Conservation (phyloP, 2,329 filamentous ascomycete genomes). For the Fusarium oxysporum region DNA sequence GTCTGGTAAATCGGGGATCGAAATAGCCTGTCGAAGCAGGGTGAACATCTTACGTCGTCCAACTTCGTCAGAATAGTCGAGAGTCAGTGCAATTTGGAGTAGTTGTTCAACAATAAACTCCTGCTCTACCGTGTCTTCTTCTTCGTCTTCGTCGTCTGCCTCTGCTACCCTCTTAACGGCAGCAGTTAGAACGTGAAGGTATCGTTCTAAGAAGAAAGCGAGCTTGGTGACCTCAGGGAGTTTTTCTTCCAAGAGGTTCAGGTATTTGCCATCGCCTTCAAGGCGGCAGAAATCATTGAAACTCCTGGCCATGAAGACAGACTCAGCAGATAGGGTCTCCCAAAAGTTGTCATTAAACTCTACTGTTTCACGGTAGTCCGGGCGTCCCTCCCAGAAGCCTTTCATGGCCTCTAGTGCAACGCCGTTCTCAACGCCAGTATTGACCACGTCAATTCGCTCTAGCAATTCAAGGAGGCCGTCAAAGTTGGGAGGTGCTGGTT, state of each 20-base stretch:
- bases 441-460: slow-evolving; percentile 92
- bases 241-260: slow-evolving; percentile 87
- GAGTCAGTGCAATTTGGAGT: slow-evolving; percentile 87
- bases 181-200: slow-evolving; percentile 77
- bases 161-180: slow-evolving; percentile 69
- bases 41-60: slow-evolving; percentile 96
- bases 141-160: slow-evolving; percentile 67
- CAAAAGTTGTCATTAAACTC: slow-evolving; percentile 81
- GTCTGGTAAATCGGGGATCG: slow-evolving; percentile 88
- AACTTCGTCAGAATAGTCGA: slow-evolving; percentile 98
- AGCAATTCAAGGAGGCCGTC: slow-evolving; percentile 90
- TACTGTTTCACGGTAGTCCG: slow-evolving; percentile 81
- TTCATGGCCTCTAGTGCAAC: slow-evolving; percentile 95
- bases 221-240: slow-evolving; percentile 94
- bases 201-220: slow-evolving; percentile 85
- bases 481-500: slow-evolving; percentile 74
- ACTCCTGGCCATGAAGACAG: slow-evolving; percentile 88
- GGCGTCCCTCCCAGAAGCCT: slow-evolving; percentile 93
- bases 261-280: slow-evolving; percentile 78
- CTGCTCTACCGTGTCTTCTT: slow-evolving; percentile 87
- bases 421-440: slow-evolving; percentile 88
- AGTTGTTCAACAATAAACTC: slow-evolving; percentile 97
- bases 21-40: slow-evolving; percentile 85
- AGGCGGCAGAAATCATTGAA: slow-evolving; percentile 93
- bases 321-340: slow-evolving; percentile 85